Conservation (phyloP, 2,329 filamentous ascomycete genomes). For the Rutstroemia sydowiana region DNA sequence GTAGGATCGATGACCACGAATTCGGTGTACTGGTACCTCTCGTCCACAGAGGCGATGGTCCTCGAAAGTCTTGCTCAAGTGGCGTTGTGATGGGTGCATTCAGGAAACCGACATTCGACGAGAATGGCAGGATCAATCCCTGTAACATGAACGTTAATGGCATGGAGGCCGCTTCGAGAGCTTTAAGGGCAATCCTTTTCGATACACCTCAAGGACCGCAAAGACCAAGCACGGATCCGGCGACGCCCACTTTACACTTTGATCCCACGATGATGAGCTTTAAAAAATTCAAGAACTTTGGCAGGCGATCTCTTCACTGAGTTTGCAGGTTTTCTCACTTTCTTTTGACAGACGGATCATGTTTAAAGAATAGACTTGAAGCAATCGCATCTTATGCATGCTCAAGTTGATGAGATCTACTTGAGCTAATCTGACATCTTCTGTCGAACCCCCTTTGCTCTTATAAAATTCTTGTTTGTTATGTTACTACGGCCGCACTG, state of each 20-base stretch:
- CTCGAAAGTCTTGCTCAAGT: slow-evolving; percentile 3
- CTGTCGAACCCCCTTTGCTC: too few species aligned
- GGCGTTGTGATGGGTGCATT: slow-evolving; percentile 20
- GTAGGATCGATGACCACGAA: slow-evolving; percentile 6
- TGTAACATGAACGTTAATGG: background rate
- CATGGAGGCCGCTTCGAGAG: slow-evolving; percentile 4
- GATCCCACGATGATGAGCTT: slow-evolving; percentile 42
- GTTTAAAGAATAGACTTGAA: too few species aligned
- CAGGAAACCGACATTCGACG: slow-evolving; percentile 3
- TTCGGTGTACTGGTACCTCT: slow-evolving; percentile 13
- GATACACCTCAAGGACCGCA: background rate
- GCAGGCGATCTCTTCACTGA: background rate
- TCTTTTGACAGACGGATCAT: too few species aligned
- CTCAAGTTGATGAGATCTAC: too few species aligned
- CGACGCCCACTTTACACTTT: slow-evolving; percentile 6
- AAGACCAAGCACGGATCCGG: slow-evolving; percentile 2
- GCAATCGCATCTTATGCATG: too few species aligned
- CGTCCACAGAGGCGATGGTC: slow-evolving; percentile 1
- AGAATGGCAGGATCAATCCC: background rate
- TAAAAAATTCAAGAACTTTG: too few species aligned
- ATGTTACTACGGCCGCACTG: background rate
- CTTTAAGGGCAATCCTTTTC: slow-evolving; percentile 8
- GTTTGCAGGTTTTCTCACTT: too few species aligned
- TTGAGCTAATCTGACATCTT: too few species aligned
- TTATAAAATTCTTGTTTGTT: background rate